phyloP scores from a whole-genome alignment of 129 eudicot genomes.

The Kitagawia praeruptora region DNA sequence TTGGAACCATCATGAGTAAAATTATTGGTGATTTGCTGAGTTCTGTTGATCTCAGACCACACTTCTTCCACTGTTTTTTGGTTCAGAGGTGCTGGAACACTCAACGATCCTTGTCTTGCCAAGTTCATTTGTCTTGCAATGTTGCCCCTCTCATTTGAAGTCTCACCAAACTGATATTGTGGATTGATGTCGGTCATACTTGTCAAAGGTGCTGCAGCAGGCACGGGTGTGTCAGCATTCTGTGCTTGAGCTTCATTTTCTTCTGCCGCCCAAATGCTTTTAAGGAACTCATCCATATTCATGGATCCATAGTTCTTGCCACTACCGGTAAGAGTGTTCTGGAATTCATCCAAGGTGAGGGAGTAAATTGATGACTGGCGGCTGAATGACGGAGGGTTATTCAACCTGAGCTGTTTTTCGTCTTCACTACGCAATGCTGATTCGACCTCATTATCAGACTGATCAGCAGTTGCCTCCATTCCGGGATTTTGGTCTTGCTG shows the following conservation, averaged over 20 bases:
- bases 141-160: constrained; percentile 18
- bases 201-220: neutral
- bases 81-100: constrained; percentile 46
- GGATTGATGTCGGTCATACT: neutral
- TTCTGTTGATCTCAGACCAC: constrained; percentile 73
- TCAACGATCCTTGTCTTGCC: constrained; percentile 63
- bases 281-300: constrained; percentile 90
- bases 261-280: constrained; percentile 91
- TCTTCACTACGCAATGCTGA: constrained; percentile 35
- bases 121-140: constrained; percentile 46
- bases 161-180: constrained; percentile 19
- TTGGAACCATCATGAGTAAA: constrained; percentile 20
- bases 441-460: constrained; percentile 49
- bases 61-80: constrained; percentile 76
- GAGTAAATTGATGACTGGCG: constrained; percentile 76
- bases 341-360: constrained; percentile 76
- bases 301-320: constrained; percentile 84
- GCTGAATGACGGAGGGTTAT: constrained; percentile 39
- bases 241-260: constrained; percentile 44
- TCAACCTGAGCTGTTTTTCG: constrained; percentile 26
- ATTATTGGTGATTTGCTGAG: constrained; percentile 19
- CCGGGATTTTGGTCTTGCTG: neutral
- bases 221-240: neutral
- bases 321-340: constrained; percentile 50
- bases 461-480: neutral